Evolutionary conservation across 805 yeast genomes (phyloP), one percentile per base, ranked within the genome.

Genomic region (Hanseniaspora pseudoguilliermondii): DNA sequence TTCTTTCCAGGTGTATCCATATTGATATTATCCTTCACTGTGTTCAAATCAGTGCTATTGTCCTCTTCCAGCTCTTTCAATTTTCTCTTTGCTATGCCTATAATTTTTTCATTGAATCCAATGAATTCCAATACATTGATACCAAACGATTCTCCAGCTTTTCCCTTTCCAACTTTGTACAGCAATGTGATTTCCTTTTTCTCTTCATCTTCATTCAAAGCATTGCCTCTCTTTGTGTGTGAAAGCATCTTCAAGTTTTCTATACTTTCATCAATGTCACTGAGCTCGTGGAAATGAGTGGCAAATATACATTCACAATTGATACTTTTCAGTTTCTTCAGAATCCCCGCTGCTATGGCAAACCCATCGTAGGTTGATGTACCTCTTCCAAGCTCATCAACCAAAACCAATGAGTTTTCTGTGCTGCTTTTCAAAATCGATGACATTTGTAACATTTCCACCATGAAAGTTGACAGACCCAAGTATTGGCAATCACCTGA

Each of bases 401-500:
- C 89, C 46, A 93, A 85, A 53, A 93, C 89, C 58, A 93, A 74
- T 5, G 96, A 88, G 60, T 89, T 86, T 32, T 73, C 70, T 0
- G 95, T 83, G 1, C 97, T 95, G 16, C 90, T 81, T 61, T 87
- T 84, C 61, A 93, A 75, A 61, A 93, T 93, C 0, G 95, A 84
- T 0, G 97, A 87, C 40, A 96, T 93, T 65, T 93, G 98, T 58
- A 93, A 74, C 98, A 93, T 93, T 66, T 93, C 98, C 20, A 95
- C 89, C 96, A 88, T 88, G 64, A 93, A 93, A 0, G 98, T 93
- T 0, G 97, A 90, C 32, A 93, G 87, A 27, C 98, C 98, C 69
- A 91, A 90, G 65, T 93, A 75, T 69, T 93, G 98, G 0, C 97
- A 91, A 67, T 93, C 98, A 13, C 97, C 95, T 2, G 98, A 97